Evolutionary conservation across 106 monocot species (phyloP), one percentile per base, ranked within the genome.

Genomic region (Gastrodia elata): DNA sequence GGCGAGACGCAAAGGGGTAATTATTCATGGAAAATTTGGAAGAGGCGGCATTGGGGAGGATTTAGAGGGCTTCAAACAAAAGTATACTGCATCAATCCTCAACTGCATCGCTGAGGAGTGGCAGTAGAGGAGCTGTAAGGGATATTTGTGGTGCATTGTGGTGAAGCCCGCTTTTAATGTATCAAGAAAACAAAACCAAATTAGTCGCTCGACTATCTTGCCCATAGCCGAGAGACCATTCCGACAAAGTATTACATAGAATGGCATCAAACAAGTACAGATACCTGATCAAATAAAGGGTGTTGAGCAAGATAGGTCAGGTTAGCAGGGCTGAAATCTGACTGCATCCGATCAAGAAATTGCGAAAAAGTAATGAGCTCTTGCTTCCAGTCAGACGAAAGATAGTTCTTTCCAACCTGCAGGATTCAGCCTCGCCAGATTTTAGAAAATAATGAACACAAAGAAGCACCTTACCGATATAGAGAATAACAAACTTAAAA

Each of bases 221-320:
- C n/a, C n/a, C n/a, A n/a, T n/a, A n/a, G n/a, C n/a, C n/a, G n/a
- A n/a, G n/a, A n/a, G n/a, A n/a, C n/a, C n/a, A n/a, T n/a, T n/a
- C n/a, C n/a, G n/a, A n/a, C n/a, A n/a, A n/a, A n/a, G n/a, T 30
- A 28, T 13, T 25, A 41, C 44, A 65, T 32, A 48, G 24, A 65
- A 65, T 8, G 39, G 9, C 33, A 40, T 25, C 38, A 69, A 71
- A 65, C 39, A 34, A 16, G 8, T 22, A 37, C 6, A 58, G 42
- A 16, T 78, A 97, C 97, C 93, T 98, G 93, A 77, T 98, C 93
- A 83, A 98, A 98, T 73, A 98, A 83, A 4, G 88, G 86, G 80
- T 98, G 93, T 73, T 98, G 98, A 30, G 98, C 98, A 74, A 98
- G 90, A 85, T 93, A 98, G 37, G 91, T 84, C 10, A 85, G 37